These are phyloP conservation scores for Rhizophlyctis rosea DNA, from an alignment of 192 early-diverging fungal species.

Conservation along the genomic window DNA sequence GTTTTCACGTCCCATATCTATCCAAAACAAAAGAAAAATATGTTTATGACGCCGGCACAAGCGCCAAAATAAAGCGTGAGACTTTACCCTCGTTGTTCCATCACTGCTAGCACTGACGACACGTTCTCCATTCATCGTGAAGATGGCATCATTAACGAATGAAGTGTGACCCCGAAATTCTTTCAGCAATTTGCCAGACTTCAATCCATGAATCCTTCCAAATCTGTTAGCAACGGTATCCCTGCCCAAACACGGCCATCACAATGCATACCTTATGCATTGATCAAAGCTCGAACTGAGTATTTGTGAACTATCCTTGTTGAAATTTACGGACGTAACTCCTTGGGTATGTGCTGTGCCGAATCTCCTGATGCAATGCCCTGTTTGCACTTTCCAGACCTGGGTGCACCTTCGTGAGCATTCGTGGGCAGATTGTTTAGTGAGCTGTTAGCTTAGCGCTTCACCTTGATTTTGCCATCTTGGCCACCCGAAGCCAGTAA, in stretches of 20 bases:
- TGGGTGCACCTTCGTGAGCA: background rate
- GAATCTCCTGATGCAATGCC: conserved; percentile 68
- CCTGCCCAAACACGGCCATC: too few species aligned
- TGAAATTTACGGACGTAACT: conserved; percentile 77
- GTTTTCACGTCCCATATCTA: conserved; percentile 91
- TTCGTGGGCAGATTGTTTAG: conserved; percentile 1
- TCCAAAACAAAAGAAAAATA: background rate
- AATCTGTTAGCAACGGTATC: too few species aligned
- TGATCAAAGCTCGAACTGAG: conserved; percentile 79
- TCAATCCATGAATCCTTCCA: conserved; percentile 79
- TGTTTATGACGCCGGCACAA: background rate
- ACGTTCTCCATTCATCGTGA: conserved; percentile 63
- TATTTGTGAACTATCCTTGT: conserved; percentile 72
- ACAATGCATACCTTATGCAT: conserved; percentile 62
- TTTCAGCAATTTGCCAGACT: conserved; percentile 87
- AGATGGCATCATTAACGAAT: conserved; percentile 78
- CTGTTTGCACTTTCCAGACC: conserved; percentile 81
- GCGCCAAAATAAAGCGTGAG: background rate
- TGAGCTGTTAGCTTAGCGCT: background rate
- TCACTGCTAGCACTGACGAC: conserved; percentile 83
- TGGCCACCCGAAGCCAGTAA: conserved; percentile 78
- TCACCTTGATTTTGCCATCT: conserved; percentile 80
- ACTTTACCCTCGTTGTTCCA: conserved; percentile 74
- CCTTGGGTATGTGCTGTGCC: conserved; percentile 81
- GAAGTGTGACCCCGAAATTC: conserved; percentile 91